phyloP scores from a whole-genome alignment of 805 yeast genomes.

The Wickerhamiella brachini region DNA sequence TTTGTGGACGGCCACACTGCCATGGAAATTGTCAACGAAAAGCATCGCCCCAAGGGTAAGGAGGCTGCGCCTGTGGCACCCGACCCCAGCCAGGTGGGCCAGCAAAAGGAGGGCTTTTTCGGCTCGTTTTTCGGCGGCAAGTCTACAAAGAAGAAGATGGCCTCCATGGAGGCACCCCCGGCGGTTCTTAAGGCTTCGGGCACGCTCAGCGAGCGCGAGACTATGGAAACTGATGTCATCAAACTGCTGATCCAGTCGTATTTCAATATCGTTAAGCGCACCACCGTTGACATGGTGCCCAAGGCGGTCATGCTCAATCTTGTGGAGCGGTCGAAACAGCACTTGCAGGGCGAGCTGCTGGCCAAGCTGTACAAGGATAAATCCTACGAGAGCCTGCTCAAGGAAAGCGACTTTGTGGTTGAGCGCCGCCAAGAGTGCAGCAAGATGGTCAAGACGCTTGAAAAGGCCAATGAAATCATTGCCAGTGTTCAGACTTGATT shows the following conservation, averaged over 20 bases:
- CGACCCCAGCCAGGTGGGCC: conserved; percentile 8
- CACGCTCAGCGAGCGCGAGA: conserved; percentile 83
- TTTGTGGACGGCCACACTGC: conserved; percentile 90
- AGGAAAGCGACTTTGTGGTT: conserved; percentile 83
- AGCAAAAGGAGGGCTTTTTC: conserved; percentile 54
- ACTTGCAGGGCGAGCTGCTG: conserved; percentile 78
- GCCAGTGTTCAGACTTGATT: conserved; percentile 11
- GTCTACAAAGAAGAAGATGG: conserved; percentile 64
- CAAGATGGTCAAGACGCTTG: conserved; percentile 87
- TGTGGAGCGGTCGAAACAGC: conserved; percentile 70
- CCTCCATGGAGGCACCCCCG: conserved; percentile 96
- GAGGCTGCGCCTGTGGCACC: conserved; percentile 28
- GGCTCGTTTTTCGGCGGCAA: conserved; percentile 90
- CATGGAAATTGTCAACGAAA: conserved; percentile 83
- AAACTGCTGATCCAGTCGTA: conserved; percentile 82
- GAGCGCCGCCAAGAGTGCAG: conserved; percentile 90
- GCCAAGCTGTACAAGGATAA: conserved; percentile 75
- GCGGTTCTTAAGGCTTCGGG: conserved; percentile 88
- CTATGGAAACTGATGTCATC: conserved; percentile 93
- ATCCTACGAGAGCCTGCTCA: conserved; percentile 55
- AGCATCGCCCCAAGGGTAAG: conserved; percentile 74
- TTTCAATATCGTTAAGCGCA: conserved; percentile 82
- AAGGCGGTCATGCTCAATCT: conserved; percentile 90
- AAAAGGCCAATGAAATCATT: conserved; percentile 83
- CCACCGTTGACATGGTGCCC: conserved; percentile 87